Percentiles rank a stretch among this genome's conserved stretches.
These are phyloP conservation scores for Cruciata laevipes DNA, from an alignment of 257 asterid genomes.

Conservation along the genomic window DNA sequence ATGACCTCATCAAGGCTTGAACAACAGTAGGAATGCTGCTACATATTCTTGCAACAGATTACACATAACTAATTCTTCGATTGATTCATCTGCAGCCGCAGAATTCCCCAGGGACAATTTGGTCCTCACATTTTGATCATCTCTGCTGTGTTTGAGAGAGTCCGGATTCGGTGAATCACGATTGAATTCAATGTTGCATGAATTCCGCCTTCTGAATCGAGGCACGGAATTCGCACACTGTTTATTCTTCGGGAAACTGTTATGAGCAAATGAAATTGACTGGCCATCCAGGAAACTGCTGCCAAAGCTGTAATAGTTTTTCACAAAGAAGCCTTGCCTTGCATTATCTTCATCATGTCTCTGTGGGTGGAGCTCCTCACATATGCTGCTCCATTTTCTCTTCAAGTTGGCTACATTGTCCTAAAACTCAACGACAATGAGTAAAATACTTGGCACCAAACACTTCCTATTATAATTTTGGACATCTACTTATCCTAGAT, in stretches of 20 bases:
- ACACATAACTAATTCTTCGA: conserved; percentile 1
- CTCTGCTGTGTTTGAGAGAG: conserved; percentile 41
- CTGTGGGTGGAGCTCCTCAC: conserved; percentile 52
- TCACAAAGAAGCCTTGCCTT: conserved; percentile 34
- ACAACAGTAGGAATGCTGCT: conserved; percentile 33
- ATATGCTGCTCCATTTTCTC: conserved; percentile 64
- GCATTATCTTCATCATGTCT: conserved; percentile 26
- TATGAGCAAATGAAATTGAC: conserved; percentile 39
- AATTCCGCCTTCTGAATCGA: conserved; percentile 63
- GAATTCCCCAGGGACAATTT: conserved; percentile 69
- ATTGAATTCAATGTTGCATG: conserved; percentile 71
- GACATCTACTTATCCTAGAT: too few relatives aligned
- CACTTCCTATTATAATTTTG: too few relatives aligned
- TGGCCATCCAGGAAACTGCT: conserved; percentile 34
- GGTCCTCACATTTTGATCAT: conserved; percentile 54
- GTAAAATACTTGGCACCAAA: too few relatives aligned
- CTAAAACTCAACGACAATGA: conserved; percentile 21
- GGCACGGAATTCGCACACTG: conserved; percentile 39
- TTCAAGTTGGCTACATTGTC: conserved; percentile 48
- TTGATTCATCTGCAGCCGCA: conserved; percentile 7
- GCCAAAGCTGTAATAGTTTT: conserved; percentile 29
- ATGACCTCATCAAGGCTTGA: conserved; percentile 29
- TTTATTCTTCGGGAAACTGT: conserved; percentile 26
- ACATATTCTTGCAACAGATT: conserved; percentile 40
- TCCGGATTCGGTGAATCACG: conserved; percentile 39